Conservation (phyloP, 441 rosid genomes). For the Hypseocharis bilobata region DNA sequence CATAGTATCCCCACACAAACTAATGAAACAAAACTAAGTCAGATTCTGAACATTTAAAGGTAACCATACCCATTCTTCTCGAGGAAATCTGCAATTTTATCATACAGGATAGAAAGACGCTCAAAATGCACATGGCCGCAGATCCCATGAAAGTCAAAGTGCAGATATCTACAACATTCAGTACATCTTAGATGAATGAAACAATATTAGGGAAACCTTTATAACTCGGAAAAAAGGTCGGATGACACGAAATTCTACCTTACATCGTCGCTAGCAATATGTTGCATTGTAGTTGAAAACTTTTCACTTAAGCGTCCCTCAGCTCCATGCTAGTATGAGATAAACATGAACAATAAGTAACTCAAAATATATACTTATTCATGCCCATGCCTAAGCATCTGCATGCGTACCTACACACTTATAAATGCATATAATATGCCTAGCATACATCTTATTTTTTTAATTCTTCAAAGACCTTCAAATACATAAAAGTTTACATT, state of each 20-base stretch:
- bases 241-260: constrained; percentile 49
- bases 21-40: constrained; percentile 10
- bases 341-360: constrained; percentile 18
- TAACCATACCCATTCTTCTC: constrained; percentile 69
- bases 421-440: neutral
- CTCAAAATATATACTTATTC: constrained; percentile 13
- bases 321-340: constrained; percentile 70
- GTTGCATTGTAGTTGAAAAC: constrained; percentile 58
- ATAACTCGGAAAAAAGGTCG: constrained; percentile 17
- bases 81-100: constrained; percentile 74
- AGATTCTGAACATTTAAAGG: neutral
- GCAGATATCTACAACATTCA: constrained; percentile 64
- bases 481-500: neutral
- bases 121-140: constrained; percentile 97
- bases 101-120: constrained; percentile 84
- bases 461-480: neutral
- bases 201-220: neutral
- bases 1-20: constrained; percentile 10
- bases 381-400: constrained; percentile 1
- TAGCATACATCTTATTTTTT: neutral
- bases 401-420: neutral
- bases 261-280: constrained; percentile 60
- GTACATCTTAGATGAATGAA: constrained; percentile 18
- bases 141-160: constrained; percentile 81
- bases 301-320: constrained; percentile 83